phyloP scores from a whole-genome alignment of 1,139 yeast genomes.

The Suhomyces maxii region DNA sequence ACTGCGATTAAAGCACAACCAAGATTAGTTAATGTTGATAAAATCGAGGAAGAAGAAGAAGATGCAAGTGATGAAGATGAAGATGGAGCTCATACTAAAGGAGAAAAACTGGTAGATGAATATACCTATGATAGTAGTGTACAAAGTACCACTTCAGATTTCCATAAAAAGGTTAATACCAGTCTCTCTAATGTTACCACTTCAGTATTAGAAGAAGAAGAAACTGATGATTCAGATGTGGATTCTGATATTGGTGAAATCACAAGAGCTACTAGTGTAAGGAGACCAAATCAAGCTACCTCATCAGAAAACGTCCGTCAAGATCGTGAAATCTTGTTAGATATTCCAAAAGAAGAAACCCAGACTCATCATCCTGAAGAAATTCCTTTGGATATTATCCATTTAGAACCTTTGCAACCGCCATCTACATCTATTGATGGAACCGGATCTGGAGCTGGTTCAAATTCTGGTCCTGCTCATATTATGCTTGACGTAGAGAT shows the following conservation, averaged over 20 bases:
- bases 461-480: constrained; percentile 24
- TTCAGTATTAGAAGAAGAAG: constrained; percentile 8
- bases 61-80: not conserved
- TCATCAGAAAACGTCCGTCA: constrained; percentile 3
- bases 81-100: constrained; percentile 1
- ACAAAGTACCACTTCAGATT: constrained; percentile 5
- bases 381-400: constrained; percentile 11
- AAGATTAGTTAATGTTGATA: constrained; percentile 56
- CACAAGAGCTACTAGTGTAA: constrained; percentile 43
- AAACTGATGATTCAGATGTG: constrained; percentile 40
- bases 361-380: constrained; percentile 3
- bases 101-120: not conserved
- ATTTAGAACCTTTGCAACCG: constrained; percentile 7
- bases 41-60: constrained; percentile 38
- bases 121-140: constrained; percentile 6
- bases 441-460: not conserved
- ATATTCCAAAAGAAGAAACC: constrained; percentile 6
- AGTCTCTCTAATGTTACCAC: constrained; percentile 3
- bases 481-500: constrained; percentile 40
- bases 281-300: constrained; percentile 15
- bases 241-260: constrained; percentile 52
- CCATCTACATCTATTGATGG: constrained; percentile 1
- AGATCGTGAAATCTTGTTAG: constrained; percentile 18
- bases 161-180: constrained; percentile 1
- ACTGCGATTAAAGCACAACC: constrained; percentile 76